Conservation (phyloP, 768 basidiomycete species). For the Tylopilus cervinicoccineus region DNA sequence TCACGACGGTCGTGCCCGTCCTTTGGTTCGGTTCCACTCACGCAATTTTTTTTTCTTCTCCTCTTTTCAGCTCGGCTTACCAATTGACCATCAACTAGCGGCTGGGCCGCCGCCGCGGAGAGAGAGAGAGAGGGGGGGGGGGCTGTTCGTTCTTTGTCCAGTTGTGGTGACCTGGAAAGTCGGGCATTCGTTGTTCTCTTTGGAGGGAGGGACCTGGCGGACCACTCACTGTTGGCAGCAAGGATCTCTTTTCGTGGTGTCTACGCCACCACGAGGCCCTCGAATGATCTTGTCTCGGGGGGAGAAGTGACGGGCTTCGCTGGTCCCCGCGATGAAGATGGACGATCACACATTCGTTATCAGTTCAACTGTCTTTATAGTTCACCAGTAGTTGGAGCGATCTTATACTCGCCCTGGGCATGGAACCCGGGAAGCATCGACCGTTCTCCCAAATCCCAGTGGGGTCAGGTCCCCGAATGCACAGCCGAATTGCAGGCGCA, state of each 20-base stretch:
- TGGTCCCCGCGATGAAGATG: neutral
- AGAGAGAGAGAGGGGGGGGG: no score
- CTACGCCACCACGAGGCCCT: neutral
- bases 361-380: no score
- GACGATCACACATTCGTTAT: neutral
- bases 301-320: no score
- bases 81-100: slow-evolving; percentile 42
- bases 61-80: slow-evolving; percentile 40
- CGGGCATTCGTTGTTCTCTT: neutral
- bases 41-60: slow-evolving; percentile 23
- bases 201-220: neutral
- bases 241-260: no score
- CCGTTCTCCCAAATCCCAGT: neutral
- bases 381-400: neutral
- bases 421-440: no score
- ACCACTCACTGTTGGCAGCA: no score
- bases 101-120: no score
- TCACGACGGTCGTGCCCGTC: neutral
- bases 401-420: neutral
- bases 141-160: neutral
- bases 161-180: neutral
- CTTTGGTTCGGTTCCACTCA: neutral
- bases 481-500: neutral
- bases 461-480: no score
- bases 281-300: neutral